Evolutionary conservation across 2,329 filamentous ascomycete species (phyloP).

Genomic region (Exophiala sp.): DNA sequence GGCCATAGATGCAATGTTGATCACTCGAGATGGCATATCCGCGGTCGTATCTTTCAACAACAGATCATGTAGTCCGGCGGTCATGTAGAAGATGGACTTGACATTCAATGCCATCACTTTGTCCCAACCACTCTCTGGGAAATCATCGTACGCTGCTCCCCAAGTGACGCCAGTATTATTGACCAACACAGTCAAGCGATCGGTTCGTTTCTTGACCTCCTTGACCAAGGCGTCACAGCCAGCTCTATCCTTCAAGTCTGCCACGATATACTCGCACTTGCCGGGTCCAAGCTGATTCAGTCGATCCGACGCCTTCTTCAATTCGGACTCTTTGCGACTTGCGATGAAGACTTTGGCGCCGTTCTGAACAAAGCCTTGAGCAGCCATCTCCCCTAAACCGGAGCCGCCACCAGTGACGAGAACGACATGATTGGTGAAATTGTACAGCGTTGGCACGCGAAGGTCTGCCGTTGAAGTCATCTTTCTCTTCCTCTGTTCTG

Average conservation of each 20-base stretch:
- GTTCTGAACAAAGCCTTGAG: conserved; percentile 52
- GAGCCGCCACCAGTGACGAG: conserved; percentile 33
- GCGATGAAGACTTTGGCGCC: conserved; percentile 54
- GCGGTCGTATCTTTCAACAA: conserved; percentile 46
- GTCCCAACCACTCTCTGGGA: conserved; percentile 56
- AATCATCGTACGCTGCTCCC: conserved; percentile 57
- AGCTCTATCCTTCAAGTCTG: conserved; percentile 52
- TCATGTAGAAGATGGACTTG: conserved; percentile 50
- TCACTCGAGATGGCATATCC: conserved; percentile 46
- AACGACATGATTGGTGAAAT: conserved; percentile 31
- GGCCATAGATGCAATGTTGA: conserved; percentile 53
- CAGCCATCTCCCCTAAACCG: conserved; percentile 49
- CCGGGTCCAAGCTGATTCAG: conserved; percentile 52
- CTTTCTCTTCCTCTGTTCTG: neutral
- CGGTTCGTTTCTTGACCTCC: conserved; percentile 46
- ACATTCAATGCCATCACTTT: conserved; percentile 55
- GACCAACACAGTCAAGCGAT: conserved; percentile 46
- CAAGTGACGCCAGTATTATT: conserved; percentile 55
- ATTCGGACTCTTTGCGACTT: conserved; percentile 51
- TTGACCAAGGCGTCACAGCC: conserved; percentile 48
- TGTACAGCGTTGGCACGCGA: conserved; percentile 30
- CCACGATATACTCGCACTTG: conserved; percentile 49
- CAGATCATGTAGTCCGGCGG: conserved; percentile 46
- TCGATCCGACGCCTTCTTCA: conserved; percentile 45
- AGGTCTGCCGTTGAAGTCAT: conserved; percentile 28